Evolutionary conservation across 2,329 filamentous ascomycete species (phyloP).

Genomic region (Diaporthe amygdali): DNA sequence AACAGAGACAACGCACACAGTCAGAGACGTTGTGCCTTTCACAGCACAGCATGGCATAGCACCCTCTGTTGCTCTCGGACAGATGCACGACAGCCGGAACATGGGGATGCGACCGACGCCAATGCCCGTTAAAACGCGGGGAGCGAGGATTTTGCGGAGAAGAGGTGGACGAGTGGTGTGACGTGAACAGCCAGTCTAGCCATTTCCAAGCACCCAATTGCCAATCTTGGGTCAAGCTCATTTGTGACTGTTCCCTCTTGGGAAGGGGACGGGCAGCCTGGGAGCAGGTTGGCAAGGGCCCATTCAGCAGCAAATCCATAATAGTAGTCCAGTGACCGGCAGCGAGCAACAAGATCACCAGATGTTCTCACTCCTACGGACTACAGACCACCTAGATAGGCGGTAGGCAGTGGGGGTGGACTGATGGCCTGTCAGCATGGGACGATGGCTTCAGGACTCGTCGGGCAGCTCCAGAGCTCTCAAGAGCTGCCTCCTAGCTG

Average conservation of each 20-base stretch:
- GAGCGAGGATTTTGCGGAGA: constrained; percentile 16
- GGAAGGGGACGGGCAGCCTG: neutral
- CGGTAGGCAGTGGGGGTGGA: neutral
- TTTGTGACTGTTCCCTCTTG: neutral
- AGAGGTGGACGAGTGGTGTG: constrained; percentile 13
- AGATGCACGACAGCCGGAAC: neutral
- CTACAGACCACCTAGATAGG: neutral
- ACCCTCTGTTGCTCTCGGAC: neutral
- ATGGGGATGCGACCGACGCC: constrained; percentile 5
- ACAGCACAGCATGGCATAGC: too few relatives aligned
- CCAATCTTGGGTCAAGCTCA: neutral
- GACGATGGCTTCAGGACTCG: neutral
- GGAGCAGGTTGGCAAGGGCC: too few relatives aligned
- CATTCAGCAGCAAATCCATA: too few relatives aligned
- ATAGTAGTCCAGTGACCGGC: too few relatives aligned
- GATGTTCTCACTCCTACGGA: constrained; percentile 1
- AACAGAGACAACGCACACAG: neutral
- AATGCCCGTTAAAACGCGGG: constrained; percentile 14
- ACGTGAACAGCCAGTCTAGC: constrained; percentile 13
- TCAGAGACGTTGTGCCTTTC: too few relatives aligned
- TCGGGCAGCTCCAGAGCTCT: neutral
- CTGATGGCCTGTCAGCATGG: constrained; percentile 7
- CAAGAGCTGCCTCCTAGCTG: neutral
- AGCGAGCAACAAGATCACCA: neutral
- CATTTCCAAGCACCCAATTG: constrained; percentile 2